Percentiles rank a stretch among this genome's conserved stretches.
phyloP scores from a whole-genome alignment of 306 rosid species.

The Quercus rubra region DNA sequence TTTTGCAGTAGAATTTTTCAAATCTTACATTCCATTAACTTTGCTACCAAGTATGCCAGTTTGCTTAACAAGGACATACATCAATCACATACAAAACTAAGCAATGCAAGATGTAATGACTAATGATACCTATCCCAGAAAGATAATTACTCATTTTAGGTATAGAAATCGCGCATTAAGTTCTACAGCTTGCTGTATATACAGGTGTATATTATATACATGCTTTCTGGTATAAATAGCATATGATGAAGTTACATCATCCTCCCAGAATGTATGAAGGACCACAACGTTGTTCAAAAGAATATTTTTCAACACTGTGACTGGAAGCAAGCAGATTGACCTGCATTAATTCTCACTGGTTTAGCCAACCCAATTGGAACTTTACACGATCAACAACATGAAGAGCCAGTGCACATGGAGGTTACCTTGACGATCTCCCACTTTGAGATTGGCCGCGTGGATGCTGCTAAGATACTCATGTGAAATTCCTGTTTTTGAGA shows the following conservation, averaged over 20 bases:
- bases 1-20: background rate
- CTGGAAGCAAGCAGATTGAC: slow-evolving; percentile 63
- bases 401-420: slow-evolving; percentile 4
- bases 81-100: background rate
- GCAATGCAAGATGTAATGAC: too few relatives aligned
- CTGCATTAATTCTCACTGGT: slow-evolving; percentile 30
- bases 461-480: slow-evolving; percentile 77
- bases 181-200: too few relatives aligned
- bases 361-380: slow-evolving; percentile 3
- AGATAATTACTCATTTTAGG: too few relatives aligned
- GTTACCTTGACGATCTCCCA: slow-evolving; percentile 76
- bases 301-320: slow-evolving; percentile 39
- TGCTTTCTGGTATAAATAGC: background rate
- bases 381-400: background rate
- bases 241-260: slow-evolving; percentile 23
- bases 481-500: slow-evolving; percentile 63
- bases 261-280: slow-evolving; percentile 56
- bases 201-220: background rate
- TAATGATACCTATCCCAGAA: too few relatives aligned
- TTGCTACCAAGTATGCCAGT: background rate
- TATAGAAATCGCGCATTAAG: too few relatives aligned
- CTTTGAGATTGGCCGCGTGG: slow-evolving; percentile 63
- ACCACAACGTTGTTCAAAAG: slow-evolving; percentile 22
- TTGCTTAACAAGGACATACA: background rate
- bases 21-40: background rate